Evolutionary conservation across 108 stramenopile species (phyloP).

Genomic region (Nitzschia inconspicua): DNA sequence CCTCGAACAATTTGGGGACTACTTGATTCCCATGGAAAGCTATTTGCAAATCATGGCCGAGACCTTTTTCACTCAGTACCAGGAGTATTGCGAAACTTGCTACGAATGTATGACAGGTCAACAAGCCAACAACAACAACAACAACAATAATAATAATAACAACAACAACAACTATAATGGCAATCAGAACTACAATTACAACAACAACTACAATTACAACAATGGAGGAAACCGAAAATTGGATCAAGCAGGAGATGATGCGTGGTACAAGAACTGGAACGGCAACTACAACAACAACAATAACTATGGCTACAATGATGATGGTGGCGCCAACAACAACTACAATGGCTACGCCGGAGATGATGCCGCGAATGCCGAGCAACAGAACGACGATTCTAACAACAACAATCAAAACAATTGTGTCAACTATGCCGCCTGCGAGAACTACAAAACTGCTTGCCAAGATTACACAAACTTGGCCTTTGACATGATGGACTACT

Average conservation of each 20-base stretch:
- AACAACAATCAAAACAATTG: constrained; percentile 21
- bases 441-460: constrained; percentile 38
- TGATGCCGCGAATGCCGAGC: constrained; percentile 16
- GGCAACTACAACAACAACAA: constrained; percentile 1
- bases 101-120: constrained; percentile 29
- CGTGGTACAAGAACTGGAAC: constrained; percentile 3
- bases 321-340: constrained; percentile 17
- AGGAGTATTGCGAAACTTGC: constrained; percentile 64
- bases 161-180: constrained; percentile 10
- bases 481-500: constrained; percentile 26
- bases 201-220: neutral
- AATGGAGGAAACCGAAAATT: too few relatives aligned
- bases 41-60: constrained; percentile 71
- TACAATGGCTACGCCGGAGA: constrained; percentile 3
- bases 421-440: constrained; percentile 31
- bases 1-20: constrained; percentile 65
- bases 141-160: neutral
- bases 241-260: constrained; percentile 23
- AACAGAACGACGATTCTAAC: constrained; percentile 1
- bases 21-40: constrained; percentile 61
- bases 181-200: neutral
- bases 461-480: constrained; percentile 39
- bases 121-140: neutral
- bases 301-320: constrained; percentile 4
- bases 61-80: constrained; percentile 51